Conservation (phyloP, 2,329 filamentous ascomycete species). For the Aspergillus melleus region DNA sequence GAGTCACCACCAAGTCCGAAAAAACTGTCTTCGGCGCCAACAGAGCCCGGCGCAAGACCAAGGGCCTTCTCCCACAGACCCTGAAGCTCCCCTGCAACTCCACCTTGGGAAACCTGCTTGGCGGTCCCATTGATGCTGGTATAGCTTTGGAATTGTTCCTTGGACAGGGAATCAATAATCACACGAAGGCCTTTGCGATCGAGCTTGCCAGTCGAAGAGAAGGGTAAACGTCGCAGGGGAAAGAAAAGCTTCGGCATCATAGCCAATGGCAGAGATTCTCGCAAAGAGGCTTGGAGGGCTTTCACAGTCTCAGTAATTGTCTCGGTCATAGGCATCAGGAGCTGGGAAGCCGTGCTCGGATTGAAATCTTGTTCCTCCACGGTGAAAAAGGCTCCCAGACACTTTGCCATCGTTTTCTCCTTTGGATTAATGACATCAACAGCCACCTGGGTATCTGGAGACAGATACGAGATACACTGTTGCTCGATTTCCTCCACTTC, state of each 20-base stretch:
- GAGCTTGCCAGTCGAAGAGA: slow-evolving; percentile 45
- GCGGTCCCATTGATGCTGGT: slow-evolving; percentile 22
- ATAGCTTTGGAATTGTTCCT: slow-evolving; percentile 32
- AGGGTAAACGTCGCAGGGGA: slow-evolving; percentile 42
- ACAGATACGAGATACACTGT: slow-evolving; percentile 39
- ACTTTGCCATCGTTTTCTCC: slow-evolving; percentile 30
- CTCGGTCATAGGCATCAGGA: slow-evolving; percentile 29
- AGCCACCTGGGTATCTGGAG: slow-evolving; percentile 39
- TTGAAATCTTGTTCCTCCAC: slow-evolving; percentile 8
- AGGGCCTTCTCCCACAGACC: slow-evolving; percentile 43
- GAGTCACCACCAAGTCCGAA: slow-evolving; percentile 51
- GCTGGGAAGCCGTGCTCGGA: background rate
- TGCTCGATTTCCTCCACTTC: slow-evolving; percentile 50
- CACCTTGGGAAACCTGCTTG: slow-evolving; percentile 26
- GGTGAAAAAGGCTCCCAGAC: slow-evolving; percentile 38
- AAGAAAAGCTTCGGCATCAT: slow-evolving; percentile 48
- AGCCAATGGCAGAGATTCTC: slow-evolving; percentile 37
- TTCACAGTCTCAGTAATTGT: slow-evolving; percentile 24
- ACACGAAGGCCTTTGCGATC: slow-evolving; percentile 41
- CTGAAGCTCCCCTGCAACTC: slow-evolving; percentile 31
- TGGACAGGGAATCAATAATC: slow-evolving; percentile 38
- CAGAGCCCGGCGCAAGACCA: slow-evolving; percentile 36
- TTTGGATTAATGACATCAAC: slow-evolving; percentile 44
- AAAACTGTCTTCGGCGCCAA: slow-evolving; percentile 48
- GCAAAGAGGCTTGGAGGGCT: slow-evolving; percentile 27